phyloP scores from a whole-genome alignment of 2,329 filamentous ascomycete genomes.

The Fusarium hostae region DNA sequence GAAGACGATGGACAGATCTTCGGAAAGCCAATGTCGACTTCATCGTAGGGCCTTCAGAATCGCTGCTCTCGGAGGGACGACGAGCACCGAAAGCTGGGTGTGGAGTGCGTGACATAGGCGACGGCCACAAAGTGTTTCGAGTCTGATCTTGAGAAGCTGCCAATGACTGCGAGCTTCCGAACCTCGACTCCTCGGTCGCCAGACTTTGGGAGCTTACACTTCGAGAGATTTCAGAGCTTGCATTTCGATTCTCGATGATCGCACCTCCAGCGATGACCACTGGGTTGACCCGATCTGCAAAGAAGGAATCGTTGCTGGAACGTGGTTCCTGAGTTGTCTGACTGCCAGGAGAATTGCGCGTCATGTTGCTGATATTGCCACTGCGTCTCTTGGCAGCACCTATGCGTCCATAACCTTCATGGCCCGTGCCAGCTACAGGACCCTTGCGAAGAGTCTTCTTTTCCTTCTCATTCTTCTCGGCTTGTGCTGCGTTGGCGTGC shows the following conservation, averaged over 20 bases:
- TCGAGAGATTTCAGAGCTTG: slow-evolving; percentile 59
- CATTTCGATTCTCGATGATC: slow-evolving; percentile 69
- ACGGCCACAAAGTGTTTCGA: slow-evolving; percentile 64
- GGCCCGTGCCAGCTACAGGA: slow-evolving; percentile 90
- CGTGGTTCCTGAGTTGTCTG: slow-evolving; percentile 64
- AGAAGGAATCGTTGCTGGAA: slow-evolving; percentile 64
- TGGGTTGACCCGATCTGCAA: slow-evolving; percentile 71
- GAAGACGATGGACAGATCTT: slow-evolving; percentile 64
- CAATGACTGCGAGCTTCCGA: slow-evolving; percentile 53
- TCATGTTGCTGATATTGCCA: slow-evolving; percentile 63
- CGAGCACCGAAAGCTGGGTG: slow-evolving; percentile 44
- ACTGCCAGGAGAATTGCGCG: slow-evolving; percentile 57
- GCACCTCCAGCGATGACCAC: slow-evolving; percentile 74
- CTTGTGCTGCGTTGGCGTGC: slow-evolving; percentile 59
- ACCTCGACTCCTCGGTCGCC: slow-evolving; percentile 52
- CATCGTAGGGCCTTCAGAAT: slow-evolving; percentile 60
- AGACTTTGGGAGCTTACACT: slow-evolving; percentile 64
- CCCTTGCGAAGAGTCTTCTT: slow-evolving; percentile 69
- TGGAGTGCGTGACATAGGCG: slow-evolving; percentile 58
- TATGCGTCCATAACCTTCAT: slow-evolving; percentile 83
- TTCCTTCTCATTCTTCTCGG: slow-evolving; percentile 64
- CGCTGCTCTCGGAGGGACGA: slow-evolving; percentile 66
- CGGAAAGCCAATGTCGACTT: slow-evolving; percentile 66
- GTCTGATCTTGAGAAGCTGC: slow-evolving; percentile 54
- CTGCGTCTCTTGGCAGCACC: slow-evolving; percentile 72